phyloP scores from a whole-genome alignment of 805 yeast species.

The Grigorovia jiainica region DNA sequence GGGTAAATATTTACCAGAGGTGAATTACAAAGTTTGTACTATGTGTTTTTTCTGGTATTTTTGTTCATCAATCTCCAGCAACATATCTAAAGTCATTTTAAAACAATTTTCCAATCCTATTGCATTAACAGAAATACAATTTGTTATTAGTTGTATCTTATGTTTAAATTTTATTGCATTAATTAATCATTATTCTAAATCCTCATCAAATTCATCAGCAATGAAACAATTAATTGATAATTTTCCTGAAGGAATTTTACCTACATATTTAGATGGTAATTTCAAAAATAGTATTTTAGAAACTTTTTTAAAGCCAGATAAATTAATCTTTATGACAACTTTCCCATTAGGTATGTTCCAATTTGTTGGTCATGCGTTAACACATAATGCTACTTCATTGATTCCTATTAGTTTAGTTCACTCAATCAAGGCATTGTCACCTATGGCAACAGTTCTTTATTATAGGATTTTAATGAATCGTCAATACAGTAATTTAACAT shows the following conservation, averaged over 20 bases:
- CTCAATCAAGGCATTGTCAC: constrained; percentile 86
- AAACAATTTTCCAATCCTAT: constrained; percentile 67
- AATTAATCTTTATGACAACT: constrained; percentile 49
- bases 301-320: constrained; percentile 47
- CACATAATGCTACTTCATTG: constrained; percentile 84
- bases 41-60: constrained; percentile 75
- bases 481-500: constrained; percentile 55
- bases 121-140: constrained; percentile 84
- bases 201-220: constrained; percentile 9
- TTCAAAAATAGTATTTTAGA: constrained; percentile 22
- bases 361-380: constrained; percentile 81
- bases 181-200: constrained; percentile 40
- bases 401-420: constrained; percentile 95
- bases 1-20: constrained; percentile 21
- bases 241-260: constrained; percentile 30
- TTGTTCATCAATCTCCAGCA: constrained; percentile 70
- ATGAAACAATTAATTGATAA: constrained; percentile 10
- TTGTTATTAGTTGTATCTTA: constrained; percentile 56
- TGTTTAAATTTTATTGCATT: constrained; percentile 39
- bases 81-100: constrained; percentile 70
- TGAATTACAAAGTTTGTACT: constrained; percentile 35
- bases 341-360: constrained; percentile 94
- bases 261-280: constrained; percentile 25
- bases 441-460: constrained; percentile 75
- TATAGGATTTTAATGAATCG: constrained; percentile 55